phyloP scores from a whole-genome alignment of 176 grass and related monocot species.

The Oryza rufipogon region DNA sequence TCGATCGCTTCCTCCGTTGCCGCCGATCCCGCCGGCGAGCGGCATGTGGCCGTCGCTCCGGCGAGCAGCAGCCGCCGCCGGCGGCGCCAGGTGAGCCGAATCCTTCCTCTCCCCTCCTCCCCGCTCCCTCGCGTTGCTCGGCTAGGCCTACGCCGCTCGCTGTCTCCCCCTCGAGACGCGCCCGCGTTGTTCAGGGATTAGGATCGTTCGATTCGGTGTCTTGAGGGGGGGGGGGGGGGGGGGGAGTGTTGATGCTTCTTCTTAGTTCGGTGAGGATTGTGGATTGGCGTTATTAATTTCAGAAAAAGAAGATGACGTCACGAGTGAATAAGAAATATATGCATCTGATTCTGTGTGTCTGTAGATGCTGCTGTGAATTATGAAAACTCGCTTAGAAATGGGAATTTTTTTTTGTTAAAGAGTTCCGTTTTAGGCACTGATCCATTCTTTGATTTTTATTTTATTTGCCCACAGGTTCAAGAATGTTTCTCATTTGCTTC shows the following conservation, averaged over 20 bases:
- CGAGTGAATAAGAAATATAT: not conserved
- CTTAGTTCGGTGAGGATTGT: not conserved
- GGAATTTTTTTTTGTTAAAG: not conserved
- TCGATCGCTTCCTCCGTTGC: not conserved
- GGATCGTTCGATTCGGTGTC: not conserved
- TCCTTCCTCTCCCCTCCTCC: not conserved
- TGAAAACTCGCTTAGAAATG: not conserved
- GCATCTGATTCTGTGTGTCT: too few species aligned
- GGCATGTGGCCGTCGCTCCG: conserved; percentile 23
- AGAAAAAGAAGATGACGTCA: not conserved
- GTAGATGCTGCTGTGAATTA: not conserved
- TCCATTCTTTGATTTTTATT: not conserved
- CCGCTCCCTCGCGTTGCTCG: not conserved
- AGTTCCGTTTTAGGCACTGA: not conserved
- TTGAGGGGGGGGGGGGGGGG: not conserved
- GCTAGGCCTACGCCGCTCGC: not conserved
- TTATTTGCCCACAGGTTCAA: conserved; percentile 31
- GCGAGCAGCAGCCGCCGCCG: conserved; percentile 11
- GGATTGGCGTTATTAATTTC: not conserved
- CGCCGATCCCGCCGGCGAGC: not conserved
- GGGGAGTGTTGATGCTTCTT: not conserved
- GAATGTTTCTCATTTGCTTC: conserved; percentile 17
- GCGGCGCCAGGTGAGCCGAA: not conserved
- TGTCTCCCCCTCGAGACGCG: not conserved
- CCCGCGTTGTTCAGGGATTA: not conserved